Percentiles rank a stretch among this genome's conserved stretches.
phyloP scores from a whole-genome alignment of 495 filamentous ascomycete genomes.

The Parathielavia hyrcaniae region DNA sequence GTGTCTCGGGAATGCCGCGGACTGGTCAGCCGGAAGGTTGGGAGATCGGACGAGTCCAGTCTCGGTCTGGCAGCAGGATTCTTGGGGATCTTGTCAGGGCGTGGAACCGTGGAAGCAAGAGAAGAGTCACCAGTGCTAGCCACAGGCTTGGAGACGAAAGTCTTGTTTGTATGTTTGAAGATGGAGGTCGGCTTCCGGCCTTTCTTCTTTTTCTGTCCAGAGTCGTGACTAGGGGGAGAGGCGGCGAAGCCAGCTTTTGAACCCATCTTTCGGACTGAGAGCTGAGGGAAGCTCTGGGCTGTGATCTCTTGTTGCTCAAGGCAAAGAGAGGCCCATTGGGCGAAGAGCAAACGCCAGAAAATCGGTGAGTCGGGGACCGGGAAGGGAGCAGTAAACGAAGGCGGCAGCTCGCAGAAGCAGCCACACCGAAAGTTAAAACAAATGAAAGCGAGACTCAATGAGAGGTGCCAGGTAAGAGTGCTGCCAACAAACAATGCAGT shows the following conservation, averaged over 20 bases:
- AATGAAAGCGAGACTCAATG: not conserved
- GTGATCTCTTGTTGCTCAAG: not conserved
- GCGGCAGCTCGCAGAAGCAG: conserved; percentile 2
- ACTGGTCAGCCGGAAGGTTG: conserved; percentile 1
- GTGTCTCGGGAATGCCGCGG: not conserved
- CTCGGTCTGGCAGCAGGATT: not conserved
- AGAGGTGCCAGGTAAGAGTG: not conserved
- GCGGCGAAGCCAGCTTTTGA: not conserved
- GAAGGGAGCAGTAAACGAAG: not conserved
- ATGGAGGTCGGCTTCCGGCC: not conserved
- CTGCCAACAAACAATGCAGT: not conserved
- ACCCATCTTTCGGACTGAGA: not conserved
- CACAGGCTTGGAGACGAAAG: conserved; percentile 17
- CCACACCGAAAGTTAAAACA: not conserved
- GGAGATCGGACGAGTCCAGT: not conserved
- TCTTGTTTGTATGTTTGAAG: conserved; percentile 17
- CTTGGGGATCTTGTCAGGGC: not conserved
- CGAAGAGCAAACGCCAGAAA: conserved; percentile 1
- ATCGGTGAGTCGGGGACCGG: not conserved
- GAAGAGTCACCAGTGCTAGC: not conserved
- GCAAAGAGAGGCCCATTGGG: not conserved
- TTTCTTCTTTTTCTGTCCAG: not conserved
- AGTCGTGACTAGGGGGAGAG: not conserved
- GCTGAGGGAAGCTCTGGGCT: not conserved
- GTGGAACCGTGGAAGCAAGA: not conserved